Conservation (phyloP, 805 yeast genomes). For the Wickerhamomyces bisporus region DNA sequence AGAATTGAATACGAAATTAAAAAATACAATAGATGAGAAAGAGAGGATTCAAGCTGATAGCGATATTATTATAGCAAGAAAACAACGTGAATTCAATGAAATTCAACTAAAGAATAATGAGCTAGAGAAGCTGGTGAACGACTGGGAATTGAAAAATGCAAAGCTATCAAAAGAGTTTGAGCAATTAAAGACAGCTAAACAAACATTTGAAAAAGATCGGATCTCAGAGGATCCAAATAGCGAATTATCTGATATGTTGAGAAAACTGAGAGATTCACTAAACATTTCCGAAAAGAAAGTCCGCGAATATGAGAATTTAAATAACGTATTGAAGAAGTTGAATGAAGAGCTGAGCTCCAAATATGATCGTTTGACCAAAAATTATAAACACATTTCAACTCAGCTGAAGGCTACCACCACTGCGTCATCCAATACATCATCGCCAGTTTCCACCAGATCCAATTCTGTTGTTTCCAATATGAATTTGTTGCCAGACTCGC, state of each 20-base stretch:
- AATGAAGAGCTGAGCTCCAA: conserved; percentile 68
- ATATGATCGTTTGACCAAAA: conserved; percentile 63
- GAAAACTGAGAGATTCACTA: conserved; percentile 50
- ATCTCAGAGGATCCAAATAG: conserved; percentile 23
- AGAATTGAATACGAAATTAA: conserved; percentile 52
- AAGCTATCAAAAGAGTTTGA: conserved; percentile 26
- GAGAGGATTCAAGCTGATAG: conserved; percentile 51
- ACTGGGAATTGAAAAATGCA: conserved; percentile 34
- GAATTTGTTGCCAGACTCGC: conserved; percentile 3
- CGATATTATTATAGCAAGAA: conserved; percentile 43
- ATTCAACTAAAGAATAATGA: conserved; percentile 38
- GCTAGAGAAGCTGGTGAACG: conserved; percentile 31
- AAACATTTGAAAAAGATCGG: conserved; percentile 24
- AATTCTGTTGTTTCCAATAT: conserved; percentile 29
- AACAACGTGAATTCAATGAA: conserved; percentile 65
- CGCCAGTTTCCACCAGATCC: conserved; percentile 31
- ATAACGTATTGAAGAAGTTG: conserved; percentile 47
- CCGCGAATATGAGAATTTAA: conserved; percentile 51
- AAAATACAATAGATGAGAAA: conserved; percentile 53
- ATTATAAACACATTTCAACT: conserved; percentile 56
- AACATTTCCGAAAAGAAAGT: conserved; percentile 44
- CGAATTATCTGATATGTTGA: conserved; percentile 28
- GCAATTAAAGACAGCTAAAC: conserved; percentile 25
- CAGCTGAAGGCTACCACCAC: conserved; percentile 32
- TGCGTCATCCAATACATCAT: conserved; percentile 11